Percentiles rank a stretch among this genome's conserved stretches.
phyloP scores from a whole-genome alignment of 2,329 filamentous ascomycete genomes.

The Neonectria faginata region DNA sequence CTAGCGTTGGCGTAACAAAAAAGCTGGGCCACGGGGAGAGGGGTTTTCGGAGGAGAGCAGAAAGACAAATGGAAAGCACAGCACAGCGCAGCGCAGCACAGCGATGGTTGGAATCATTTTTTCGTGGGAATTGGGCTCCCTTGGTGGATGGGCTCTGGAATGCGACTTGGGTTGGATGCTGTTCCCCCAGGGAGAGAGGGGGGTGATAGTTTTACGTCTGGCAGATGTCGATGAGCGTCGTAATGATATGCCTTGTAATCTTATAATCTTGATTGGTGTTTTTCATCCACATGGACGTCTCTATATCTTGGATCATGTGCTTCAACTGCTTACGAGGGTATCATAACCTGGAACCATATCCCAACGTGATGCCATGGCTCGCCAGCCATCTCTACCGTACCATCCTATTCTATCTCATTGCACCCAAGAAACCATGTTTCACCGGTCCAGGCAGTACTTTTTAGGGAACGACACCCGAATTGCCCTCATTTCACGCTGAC shows the following conservation, averaged over 20 bases:
- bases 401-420: not conserved
- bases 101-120: slow-evolving; percentile 11
- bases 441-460: too few species aligned
- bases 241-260: slow-evolving; percentile 39
- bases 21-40: slow-evolving; percentile 36
- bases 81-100: slow-evolving; percentile 26
- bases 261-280: slow-evolving; percentile 10
- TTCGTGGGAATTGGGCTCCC: not conserved
- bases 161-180: slow-evolving; percentile 7
- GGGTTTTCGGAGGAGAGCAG: slow-evolving; percentile 24
- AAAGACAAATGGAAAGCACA: slow-evolving; percentile 24
- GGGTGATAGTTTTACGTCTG: slow-evolving; percentile 22
- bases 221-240: slow-evolving; percentile 34
- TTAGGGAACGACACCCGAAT: not conserved
- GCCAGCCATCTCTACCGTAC: not conserved
- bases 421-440: not conserved
- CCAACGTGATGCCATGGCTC: not conserved
- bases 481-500: slow-evolving; percentile 69
- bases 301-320: slow-evolving; percentile 3
- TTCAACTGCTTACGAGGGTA: slow-evolving; percentile 18
- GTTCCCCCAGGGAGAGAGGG: slow-evolving; percentile 1
- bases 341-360: not conserved
- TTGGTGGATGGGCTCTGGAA: slow-evolving; percentile 1
- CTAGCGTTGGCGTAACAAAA: slow-evolving; percentile 49
- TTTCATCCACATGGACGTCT: not conserved